Percentiles rank a stretch among this genome's conserved stretches.
phyloP scores from a whole-genome alignment of 129 eudicot genomes.

The Artemisia tridentata region DNA sequence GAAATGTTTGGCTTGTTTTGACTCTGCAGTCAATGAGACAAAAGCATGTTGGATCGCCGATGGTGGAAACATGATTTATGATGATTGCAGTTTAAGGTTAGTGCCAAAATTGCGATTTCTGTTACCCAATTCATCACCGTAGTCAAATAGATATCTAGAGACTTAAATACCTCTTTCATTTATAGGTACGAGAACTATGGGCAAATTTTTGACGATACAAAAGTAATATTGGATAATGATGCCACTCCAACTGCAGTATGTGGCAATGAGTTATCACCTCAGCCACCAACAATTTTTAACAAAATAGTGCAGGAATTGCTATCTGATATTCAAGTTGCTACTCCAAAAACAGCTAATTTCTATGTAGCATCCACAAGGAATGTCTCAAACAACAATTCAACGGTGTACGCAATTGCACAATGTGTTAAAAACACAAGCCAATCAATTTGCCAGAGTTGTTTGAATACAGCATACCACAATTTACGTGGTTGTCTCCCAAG shows the following conservation, averaged over 20 bases:
- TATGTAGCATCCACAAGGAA: constrained; percentile 47
- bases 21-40: constrained; percentile 39
- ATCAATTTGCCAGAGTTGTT: constrained; percentile 45
- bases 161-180: no score
- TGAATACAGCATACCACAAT: constrained; percentile 41
- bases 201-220: constrained; percentile 35
- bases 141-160: no score
- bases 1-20: constrained; percentile 50
- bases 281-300: constrained; percentile 30
- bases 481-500: constrained; percentile 45
- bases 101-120: neutral
- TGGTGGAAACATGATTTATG: constrained; percentile 45
- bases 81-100: constrained; percentile 58
- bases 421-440: constrained; percentile 46
- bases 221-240: constrained; percentile 33
- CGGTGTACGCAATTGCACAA: constrained; percentile 43
- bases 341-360: constrained; percentile 47
- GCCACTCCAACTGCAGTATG: constrained; percentile 32
- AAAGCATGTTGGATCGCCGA: constrained; percentile 36
- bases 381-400: constrained; percentile 22
- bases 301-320: constrained; percentile 32
- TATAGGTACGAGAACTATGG: constrained; percentile 56
- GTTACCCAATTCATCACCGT: neutral
- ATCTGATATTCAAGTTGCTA: constrained; percentile 39
- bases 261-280: constrained; percentile 31